Base-by-base conservation (phyloP, 495 filamentous ascomycete species). In the Tuber magnatum region DNA sequence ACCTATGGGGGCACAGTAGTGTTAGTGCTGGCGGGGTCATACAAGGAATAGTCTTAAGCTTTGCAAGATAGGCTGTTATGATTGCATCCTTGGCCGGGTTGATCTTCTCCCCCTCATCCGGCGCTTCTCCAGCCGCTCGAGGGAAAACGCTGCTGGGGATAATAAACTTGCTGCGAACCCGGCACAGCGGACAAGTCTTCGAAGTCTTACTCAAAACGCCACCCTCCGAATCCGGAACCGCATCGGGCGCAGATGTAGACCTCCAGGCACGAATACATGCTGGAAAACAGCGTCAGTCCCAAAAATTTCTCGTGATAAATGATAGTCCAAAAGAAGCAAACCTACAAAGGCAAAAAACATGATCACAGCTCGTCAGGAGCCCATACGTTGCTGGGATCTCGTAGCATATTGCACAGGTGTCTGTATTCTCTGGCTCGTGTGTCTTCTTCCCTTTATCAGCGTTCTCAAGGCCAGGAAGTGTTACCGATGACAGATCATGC, bases 151-250 rank as follows among this genome's bases (percentile, higher is more conserved):
- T 80, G 56, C 75, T 82, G 16, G 82, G 79, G 24, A 83, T 81
- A n/a, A 83, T 80, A 69, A 75, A 83, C 48, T 82, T 81, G 73
- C 80, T 83, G 22, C 79, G 76, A 16, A 83, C 61, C 35, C 82
- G 77, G 24, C 82, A 83, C 22, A 83, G 76, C 6, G 82, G 82
- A n/a, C 82, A 83, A 9, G 80, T 83, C 69, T 81, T 83, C 24
- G 77, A 79, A 20, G 81, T 81, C 69, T 82, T 81, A 24, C 76
- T 79, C 38, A 82, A 69, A n/a, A 73, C 72, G 12, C 76, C 72
- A 43, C 77, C 79, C 38, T 76, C 74, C 35, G 80, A 68, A 70
- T 69, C 7, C 73, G 77, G 14, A 73, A 70, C 28, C 75, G 65
- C 12, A 32, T 71, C 78, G 9, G 76, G 71, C n/a, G 71, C 68